Percentiles rank a stretch among this genome's conserved stretches.
Evolutionary conservation across 2,329 filamentous ascomycete genomes (phyloP).

Genomic region (Paraconiothyrium sp.): DNA sequence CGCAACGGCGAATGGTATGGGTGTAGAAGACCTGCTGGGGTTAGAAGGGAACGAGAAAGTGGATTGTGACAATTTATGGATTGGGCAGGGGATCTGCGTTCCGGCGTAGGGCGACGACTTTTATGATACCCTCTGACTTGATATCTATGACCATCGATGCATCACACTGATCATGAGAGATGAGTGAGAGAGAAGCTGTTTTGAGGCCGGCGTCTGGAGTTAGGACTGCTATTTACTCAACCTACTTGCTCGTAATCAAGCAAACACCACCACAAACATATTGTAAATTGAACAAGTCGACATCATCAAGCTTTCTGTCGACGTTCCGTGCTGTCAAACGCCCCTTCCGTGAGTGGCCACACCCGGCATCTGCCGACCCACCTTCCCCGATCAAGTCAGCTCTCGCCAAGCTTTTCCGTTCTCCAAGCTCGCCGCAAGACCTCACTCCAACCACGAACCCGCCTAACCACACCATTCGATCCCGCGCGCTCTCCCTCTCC

Average conservation of each 20-base stretch:
- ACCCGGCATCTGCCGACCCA: not conserved
- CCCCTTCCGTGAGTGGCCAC: not conserved
- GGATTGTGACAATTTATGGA: slow-evolving; percentile 58
- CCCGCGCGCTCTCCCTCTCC: not conserved
- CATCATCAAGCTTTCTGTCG: too few species aligned
- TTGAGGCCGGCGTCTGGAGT: not conserved
- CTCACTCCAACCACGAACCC: slow-evolving; percentile 7
- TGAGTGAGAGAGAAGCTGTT: not conserved
- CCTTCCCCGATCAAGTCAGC: slow-evolving; percentile 11
- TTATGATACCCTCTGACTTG: slow-evolving; percentile 9
- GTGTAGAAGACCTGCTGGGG: slow-evolving; percentile 58
- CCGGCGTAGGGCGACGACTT: slow-evolving; percentile 36
- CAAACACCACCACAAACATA: not conserved
- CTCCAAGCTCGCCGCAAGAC: slow-evolving; percentile 6
- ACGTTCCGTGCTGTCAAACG: slow-evolving; percentile 1
- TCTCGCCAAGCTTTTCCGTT: slow-evolving; percentile 15
- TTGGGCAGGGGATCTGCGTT: slow-evolving; percentile 59
- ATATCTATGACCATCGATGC: not conserved
- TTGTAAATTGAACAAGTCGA: too few species aligned
- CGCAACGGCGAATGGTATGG: slow-evolving; percentile 54
- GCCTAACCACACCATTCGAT: slow-evolving; percentile 13
- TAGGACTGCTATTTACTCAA: not conserved
- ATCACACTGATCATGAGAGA: not conserved
- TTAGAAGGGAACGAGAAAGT: slow-evolving; percentile 55
- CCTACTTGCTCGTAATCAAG: not conserved